These are phyloP conservation scores for Gastroboletus turbinatus DNA, from an alignment of 1,284 basidiomycete species.

Conservation along the genomic window DNA sequence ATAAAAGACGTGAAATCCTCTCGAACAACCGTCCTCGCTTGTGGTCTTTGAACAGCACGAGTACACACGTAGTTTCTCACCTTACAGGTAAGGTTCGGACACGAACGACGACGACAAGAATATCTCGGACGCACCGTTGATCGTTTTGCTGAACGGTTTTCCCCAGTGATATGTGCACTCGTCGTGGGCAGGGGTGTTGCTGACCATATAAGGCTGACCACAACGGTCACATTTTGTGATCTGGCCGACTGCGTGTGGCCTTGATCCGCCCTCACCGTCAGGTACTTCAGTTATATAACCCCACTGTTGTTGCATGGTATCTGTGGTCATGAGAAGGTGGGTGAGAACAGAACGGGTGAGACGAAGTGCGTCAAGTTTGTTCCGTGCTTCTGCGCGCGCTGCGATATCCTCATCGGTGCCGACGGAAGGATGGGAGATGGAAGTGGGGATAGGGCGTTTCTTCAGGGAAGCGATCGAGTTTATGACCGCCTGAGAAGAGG, in stretches of 20 bases:
- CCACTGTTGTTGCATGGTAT: constrained; percentile 59
- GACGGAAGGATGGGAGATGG: constrained; percentile 67
- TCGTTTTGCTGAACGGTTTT: constrained; percentile 53
- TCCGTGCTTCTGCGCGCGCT: constrained; percentile 57
- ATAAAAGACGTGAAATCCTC: constrained; percentile 76
- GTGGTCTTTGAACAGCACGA: constrained; percentile 65
- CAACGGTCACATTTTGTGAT: constrained; percentile 79
- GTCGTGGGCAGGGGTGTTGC: constrained; percentile 52
- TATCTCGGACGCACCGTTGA: constrained; percentile 49
- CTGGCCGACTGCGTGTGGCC: constrained; percentile 68
- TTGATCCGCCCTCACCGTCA: constrained; percentile 53
- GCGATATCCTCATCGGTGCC: constrained; percentile 75
- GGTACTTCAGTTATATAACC: constrained; percentile 76
- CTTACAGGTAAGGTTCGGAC: constrained; percentile 37
- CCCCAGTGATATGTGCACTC: constrained; percentile 87
- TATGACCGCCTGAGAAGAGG: constrained; percentile 61
- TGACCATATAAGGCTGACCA: constrained; percentile 64
- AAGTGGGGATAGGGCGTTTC: constrained; percentile 63
- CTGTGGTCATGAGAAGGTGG: constrained; percentile 55
- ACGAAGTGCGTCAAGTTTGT: constrained; percentile 55
- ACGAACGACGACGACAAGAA: constrained; percentile 12
- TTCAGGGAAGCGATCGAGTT: constrained; percentile 72
- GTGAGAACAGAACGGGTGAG: constrained; percentile 58
- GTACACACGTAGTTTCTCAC: constrained; percentile 63
- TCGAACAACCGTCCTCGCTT: constrained; percentile 60